Percentiles rank a stretch among this genome's conserved stretches.
phyloP scores from a whole-genome alignment of 1,284 basidiomycete species.

The Cystobasidium pallidum region DNA sequence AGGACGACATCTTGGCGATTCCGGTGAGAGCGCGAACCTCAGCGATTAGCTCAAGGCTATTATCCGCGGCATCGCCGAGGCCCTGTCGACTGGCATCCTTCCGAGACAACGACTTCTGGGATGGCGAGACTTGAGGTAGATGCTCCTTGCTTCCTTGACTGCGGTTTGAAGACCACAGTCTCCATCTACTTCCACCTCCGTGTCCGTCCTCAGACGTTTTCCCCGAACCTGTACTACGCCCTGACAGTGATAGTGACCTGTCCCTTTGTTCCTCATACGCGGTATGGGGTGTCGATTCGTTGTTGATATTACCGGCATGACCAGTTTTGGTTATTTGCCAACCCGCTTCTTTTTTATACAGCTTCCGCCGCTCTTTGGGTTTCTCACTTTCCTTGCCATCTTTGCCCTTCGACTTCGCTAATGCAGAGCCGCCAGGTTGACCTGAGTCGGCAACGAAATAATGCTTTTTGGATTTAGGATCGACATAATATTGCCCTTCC shows the following conservation, averaged over 20 bases:
- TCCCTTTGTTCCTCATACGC: neutral
- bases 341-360: slow-evolving; percentile 40
- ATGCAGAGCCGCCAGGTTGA: slow-evolving; percentile 3
- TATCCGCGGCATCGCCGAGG: neutral
- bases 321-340: slow-evolving; percentile 35
- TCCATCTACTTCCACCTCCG: slow-evolving; percentile 8
- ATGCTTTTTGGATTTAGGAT: slow-evolving; percentile 37
- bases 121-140: slow-evolving; percentile 11
- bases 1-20: neutral
- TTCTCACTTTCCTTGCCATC: slow-evolving; percentile 43
- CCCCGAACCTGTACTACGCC: slow-evolving; percentile 6
- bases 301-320: neutral
- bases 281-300: slow-evolving; percentile 3
- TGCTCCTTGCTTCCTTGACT: slow-evolving; percentile 4
- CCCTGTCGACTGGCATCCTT: neutral
- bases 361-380: slow-evolving; percentile 30
- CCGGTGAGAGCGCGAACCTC: neutral
- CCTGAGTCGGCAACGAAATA: slow-evolving; percentile 40
- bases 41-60: slow-evolving; percentile 1
- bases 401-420: neutral
- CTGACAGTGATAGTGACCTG: slow-evolving; percentile 29
- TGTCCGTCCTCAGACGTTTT: slow-evolving; percentile 12
- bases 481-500: slow-evolving; percentile 41
- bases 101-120: neutral
- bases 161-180: slow-evolving; percentile 11